These are phyloP conservation scores for Pseudoneurospora amorphoporcata DNA, from an alignment of 495 filamentous ascomycete genomes.

Conservation along the genomic window DNA sequence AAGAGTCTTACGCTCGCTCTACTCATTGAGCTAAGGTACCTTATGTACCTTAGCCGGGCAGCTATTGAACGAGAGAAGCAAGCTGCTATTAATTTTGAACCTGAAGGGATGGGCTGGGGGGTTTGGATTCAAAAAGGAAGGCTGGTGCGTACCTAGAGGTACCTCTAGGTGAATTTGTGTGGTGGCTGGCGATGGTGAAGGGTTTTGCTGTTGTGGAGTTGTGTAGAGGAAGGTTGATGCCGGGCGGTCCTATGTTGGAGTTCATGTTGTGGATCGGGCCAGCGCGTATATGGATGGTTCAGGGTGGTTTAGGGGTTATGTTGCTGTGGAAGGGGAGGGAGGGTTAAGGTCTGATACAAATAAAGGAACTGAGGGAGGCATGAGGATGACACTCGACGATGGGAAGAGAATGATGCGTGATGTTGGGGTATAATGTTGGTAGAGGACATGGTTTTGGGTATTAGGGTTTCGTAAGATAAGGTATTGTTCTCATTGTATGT, in stretches of 20 bases:
- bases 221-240: neutral
- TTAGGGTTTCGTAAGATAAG: too few species aligned
- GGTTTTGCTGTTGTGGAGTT: neutral
- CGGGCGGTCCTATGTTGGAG: neutral
- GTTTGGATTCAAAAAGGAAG: too few species aligned
- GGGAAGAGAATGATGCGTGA: rapidly evolving
- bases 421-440: neutral
- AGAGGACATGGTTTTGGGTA: neutral
- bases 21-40: conserved; percentile 69
- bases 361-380: neutral
- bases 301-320: neutral
- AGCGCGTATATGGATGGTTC: neutral
- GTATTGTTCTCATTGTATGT: too few species aligned
- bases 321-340: neutral
- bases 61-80: neutral
- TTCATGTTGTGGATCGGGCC: neutral
- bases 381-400: neutral
- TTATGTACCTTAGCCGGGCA: conserved; percentile 24
- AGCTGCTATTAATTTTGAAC: neutral
- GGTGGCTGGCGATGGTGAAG: neutral
- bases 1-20: conserved; percentile 70
- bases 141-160: neutral
- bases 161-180: neutral
- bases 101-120: too few species aligned
- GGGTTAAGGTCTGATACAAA: neutral